Conservation (phyloP, 805 yeast species). For the Maudiozyma serrabonitensis region DNA sequence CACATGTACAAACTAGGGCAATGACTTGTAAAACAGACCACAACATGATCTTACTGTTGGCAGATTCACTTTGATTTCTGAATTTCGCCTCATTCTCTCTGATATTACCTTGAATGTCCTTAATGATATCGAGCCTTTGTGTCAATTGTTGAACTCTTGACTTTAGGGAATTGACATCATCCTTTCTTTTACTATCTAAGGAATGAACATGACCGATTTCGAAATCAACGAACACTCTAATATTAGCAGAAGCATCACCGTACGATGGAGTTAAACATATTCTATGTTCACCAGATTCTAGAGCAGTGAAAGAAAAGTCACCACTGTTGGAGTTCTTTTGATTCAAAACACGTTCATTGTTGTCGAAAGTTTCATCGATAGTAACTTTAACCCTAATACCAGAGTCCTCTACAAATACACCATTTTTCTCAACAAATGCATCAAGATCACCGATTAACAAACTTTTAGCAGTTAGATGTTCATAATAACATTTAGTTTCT, state of each 20-base stretch:
- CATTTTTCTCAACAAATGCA: slow-evolving; percentile 45
- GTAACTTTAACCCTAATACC: slow-evolving; percentile 41
- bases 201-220: slow-evolving; percentile 57
- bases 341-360: slow-evolving; percentile 64
- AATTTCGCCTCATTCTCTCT: slow-evolving; percentile 62
- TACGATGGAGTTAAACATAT: slow-evolving; percentile 59
- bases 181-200: slow-evolving; percentile 53
- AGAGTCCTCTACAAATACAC: slow-evolving; percentile 42
- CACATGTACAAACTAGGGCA: slow-evolving; percentile 60
- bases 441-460: slow-evolving; percentile 72
- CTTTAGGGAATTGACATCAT: slow-evolving; percentile 42
- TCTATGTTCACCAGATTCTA: slow-evolving; percentile 77
- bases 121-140: slow-evolving; percentile 47
- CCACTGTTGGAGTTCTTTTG: slow-evolving; percentile 55
- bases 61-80: slow-evolving; percentile 67
- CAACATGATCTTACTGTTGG: slow-evolving; percentile 60
- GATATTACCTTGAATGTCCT: slow-evolving; percentile 55
- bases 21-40: slow-evolving; percentile 69
- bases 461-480: slow-evolving; percentile 69
- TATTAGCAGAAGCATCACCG: slow-evolving; percentile 33
- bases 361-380: slow-evolving; percentile 62
- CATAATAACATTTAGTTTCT: slow-evolving; percentile 72
- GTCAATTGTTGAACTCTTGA: slow-evolving; percentile 48
- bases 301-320: slow-evolving; percentile 71
- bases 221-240: slow-evolving; percentile 67